These are phyloP conservation scores for Giardia duodenalis DNA, from an alignment of 208 protist genomes.

Conservation along the genomic window DNA sequence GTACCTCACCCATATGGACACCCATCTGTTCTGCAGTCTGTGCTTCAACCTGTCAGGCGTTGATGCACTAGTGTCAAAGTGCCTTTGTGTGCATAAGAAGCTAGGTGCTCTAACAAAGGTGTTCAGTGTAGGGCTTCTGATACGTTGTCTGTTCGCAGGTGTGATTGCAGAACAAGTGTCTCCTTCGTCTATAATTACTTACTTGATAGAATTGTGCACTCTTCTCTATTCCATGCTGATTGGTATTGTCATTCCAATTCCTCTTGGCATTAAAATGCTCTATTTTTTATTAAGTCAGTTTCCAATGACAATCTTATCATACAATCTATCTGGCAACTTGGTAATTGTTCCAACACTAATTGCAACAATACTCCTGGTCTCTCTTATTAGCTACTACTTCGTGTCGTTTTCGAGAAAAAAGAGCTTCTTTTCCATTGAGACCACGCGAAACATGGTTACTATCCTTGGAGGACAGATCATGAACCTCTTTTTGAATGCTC, in stretches of 20 bases:
- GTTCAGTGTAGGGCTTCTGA: no score
- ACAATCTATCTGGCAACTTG: background rate
- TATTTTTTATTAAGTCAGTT: background rate
- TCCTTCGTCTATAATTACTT: no score
- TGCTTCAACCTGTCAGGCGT: no score
- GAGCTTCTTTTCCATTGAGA: background rate
- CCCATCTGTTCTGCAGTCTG: no score
- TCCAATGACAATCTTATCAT: background rate
- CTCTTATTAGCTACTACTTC: background rate
- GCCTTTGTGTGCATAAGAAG: no score
- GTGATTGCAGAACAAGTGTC: no score
- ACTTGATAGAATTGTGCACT: background rate
- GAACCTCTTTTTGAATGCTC: background rate
- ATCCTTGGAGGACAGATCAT: background rate
- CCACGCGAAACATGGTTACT: background rate
- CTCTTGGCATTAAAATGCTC: background rate
- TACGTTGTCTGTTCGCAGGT: no score
- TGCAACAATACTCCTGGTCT: background rate
- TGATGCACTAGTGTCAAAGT: no score
- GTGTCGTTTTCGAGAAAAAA: background rate
- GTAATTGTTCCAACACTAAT: background rate
- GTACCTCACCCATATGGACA: no score
- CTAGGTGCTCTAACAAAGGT: no score
- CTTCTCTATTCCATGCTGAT: background rate
- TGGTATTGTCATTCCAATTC: background rate